Evolutionary conservation across 2,329 filamentous ascomycete species (phyloP).

Genomic region (Epichloe typhina): DNA sequence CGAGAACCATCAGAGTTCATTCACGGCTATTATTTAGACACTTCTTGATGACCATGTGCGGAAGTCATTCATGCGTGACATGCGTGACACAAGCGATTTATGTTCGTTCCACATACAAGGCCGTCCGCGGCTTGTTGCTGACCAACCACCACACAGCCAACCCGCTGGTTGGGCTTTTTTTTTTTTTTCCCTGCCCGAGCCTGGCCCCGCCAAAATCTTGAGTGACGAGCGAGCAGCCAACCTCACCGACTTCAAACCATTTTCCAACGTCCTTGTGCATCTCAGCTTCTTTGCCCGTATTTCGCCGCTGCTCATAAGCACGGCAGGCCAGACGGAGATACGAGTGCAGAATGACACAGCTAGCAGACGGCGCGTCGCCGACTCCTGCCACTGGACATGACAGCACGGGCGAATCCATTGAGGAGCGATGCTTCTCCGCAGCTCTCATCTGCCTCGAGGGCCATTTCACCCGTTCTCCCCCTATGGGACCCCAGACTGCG

Average conservation of each 20-base stretch:
- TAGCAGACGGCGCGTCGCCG: constrained; percentile 13
- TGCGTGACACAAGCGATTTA: no score
- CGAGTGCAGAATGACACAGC: constrained; percentile 13
- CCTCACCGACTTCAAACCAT: background rate
- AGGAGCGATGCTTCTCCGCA: constrained; percentile 49
- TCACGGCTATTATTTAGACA: no score
- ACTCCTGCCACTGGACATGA: constrained; percentile 9
- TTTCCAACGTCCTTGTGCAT: background rate
- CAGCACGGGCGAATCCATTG: constrained; percentile 34
- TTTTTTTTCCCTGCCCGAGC: constrained; percentile 3
- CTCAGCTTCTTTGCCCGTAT: background rate
- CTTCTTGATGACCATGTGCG: no score
- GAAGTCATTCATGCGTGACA: no score
- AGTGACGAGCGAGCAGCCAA: background rate
- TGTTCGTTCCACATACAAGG: background rate
- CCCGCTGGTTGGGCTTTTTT: background rate
- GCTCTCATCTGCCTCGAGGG: constrained; percentile 49
- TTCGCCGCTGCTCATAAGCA: background rate
- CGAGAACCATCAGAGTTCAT: no score
- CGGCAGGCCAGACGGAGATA: background rate
- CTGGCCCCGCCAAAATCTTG: constrained; percentile 6
- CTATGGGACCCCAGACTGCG: constrained; percentile 43
- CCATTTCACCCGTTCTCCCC: constrained; percentile 41
- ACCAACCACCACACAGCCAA: background rate
- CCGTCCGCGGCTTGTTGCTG: background rate